Evolutionary conservation across 768 basidiomycete species (phyloP).

Genomic region (Amanita exitialis): DNA sequence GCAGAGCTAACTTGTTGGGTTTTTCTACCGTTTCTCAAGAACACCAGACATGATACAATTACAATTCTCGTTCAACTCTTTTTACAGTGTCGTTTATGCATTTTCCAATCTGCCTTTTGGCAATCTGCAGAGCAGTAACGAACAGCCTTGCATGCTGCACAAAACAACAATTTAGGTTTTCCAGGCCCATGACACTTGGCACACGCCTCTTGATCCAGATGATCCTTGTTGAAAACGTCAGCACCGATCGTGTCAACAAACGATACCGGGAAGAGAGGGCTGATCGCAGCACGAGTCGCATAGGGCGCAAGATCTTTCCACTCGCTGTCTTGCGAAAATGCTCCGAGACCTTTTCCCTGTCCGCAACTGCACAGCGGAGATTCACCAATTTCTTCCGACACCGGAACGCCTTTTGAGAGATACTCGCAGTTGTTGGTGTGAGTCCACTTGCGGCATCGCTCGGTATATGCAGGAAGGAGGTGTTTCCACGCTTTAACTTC

Average conservation of each 20-base stretch:
- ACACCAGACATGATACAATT: no score
- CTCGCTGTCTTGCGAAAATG: slow-evolving; percentile 18
- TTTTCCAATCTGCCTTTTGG: slow-evolving; percentile 27
- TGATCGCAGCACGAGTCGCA: slow-evolving; percentile 38
- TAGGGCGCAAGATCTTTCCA: slow-evolving; percentile 34
- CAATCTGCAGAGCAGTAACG: slow-evolving; percentile 25
- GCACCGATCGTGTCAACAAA: slow-evolving; percentile 30
- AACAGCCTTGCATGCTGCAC: slow-evolving; percentile 18
- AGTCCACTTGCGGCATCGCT: slow-evolving; percentile 44
- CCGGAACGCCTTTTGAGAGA: slow-evolving; percentile 23
- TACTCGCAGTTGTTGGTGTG: slow-evolving; percentile 43
- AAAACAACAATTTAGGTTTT: slow-evolving; percentile 16
- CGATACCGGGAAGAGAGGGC: slow-evolving; percentile 42
- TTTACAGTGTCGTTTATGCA: slow-evolving; percentile 7
- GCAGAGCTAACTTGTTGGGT: no score
- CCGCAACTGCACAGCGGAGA: slow-evolving; percentile 46
- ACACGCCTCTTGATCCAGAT: slow-evolving; percentile 14
- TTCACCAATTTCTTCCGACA: slow-evolving; percentile 23
- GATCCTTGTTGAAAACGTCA: slow-evolving; percentile 2
- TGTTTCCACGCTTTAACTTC: slow-evolving; percentile 39
- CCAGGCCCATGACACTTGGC: slow-evolving; percentile 19
- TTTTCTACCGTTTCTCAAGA: no score
- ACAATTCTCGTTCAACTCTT: neutral
- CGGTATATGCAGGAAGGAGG: slow-evolving; percentile 38
- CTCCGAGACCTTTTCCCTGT: slow-evolving; percentile 32